Evolutionary conservation across 495 filamentous ascomycete species (phyloP).

Genomic region (Tetracladium marchalianum): DNA sequence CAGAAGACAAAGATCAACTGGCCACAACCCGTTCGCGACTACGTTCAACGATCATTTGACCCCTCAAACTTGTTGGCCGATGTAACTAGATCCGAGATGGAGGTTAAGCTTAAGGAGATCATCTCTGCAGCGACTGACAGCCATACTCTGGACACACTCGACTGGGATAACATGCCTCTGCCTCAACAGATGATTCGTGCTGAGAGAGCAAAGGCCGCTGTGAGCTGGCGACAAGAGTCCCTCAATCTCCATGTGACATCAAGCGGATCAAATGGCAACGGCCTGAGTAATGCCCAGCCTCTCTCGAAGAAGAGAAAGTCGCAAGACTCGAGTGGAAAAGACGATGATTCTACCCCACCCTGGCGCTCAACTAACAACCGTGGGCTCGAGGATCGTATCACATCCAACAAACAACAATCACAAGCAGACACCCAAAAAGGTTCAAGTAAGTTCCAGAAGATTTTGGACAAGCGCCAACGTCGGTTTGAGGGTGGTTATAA

Average conservation of each 20-base stretch:
- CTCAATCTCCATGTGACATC: constrained; percentile 11
- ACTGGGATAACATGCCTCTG: constrained; percentile 79
- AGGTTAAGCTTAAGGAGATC: constrained; percentile 72
- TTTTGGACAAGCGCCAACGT: constrained; percentile 78
- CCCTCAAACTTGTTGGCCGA: constrained; percentile 55
- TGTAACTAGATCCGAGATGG: constrained; percentile 60
- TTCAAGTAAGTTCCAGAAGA: constrained; percentile 82
- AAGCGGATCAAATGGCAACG: constrained; percentile 2
- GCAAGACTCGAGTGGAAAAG: constrained; percentile 38
- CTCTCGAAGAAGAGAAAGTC: constrained; percentile 70
- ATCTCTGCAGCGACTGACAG: constrained; percentile 71
- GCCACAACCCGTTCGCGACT: constrained; percentile 64
- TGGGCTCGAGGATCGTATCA: constrained; percentile 68
- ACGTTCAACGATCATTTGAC: constrained; percentile 78
- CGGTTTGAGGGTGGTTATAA: constrained; percentile 68
- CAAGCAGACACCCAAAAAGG: constrained; percentile 33
- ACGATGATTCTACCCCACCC: constrained; percentile 45
- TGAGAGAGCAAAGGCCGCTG: constrained; percentile 46
- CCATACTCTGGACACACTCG: constrained; percentile 53
- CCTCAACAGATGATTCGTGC: constrained; percentile 77
- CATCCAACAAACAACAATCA: constrained; percentile 44
- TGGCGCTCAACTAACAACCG: constrained; percentile 62
- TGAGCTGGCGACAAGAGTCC: constrained; percentile 21
- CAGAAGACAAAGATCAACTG: constrained; percentile 58
- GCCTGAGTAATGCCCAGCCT: constrained; percentile 4